Percentiles rank a stretch among this genome's conserved stretches.
Conservation (phyloP, 768 basidiomycete species). For the Hericium alpestre region DNA sequence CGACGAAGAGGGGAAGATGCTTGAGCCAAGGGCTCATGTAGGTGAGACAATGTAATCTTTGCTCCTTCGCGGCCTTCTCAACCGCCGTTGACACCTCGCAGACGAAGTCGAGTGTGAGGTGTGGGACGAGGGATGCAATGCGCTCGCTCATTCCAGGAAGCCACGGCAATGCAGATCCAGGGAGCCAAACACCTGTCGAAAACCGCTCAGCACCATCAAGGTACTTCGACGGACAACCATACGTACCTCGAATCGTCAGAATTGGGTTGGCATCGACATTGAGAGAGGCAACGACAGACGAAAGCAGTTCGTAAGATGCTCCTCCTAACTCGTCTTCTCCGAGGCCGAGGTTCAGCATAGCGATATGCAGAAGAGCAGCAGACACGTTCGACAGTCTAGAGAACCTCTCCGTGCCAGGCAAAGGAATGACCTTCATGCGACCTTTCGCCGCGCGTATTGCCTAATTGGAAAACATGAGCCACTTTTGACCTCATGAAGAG, state of each 20-base stretch:
- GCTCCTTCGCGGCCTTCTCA: conserved; percentile 33
- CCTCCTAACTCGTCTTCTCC: conserved; percentile 68
- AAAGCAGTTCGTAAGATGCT: conserved; percentile 72
- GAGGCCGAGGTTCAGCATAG: conserved; percentile 66
- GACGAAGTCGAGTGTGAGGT: conserved; percentile 80
- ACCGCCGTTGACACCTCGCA: conserved; percentile 71
- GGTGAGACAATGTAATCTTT: conserved; percentile 64
- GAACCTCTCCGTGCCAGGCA: conserved; percentile 49
- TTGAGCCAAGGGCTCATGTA: conserved; percentile 86
- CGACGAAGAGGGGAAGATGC: conserved; percentile 63
- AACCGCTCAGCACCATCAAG: background rate
- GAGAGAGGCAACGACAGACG: conserved; percentile 67
- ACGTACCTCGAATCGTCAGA: conserved; percentile 57
- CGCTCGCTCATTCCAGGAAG: conserved; percentile 59
- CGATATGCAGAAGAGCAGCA: conserved; percentile 78
- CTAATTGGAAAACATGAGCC: conserved; percentile 25
- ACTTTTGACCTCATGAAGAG: background rate
- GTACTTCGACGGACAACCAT: background rate
- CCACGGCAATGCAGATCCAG: conserved; percentile 36
- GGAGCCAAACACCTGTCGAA: conserved; percentile 37
- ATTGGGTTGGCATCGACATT: conserved; percentile 66
- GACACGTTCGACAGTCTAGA: conserved; percentile 77
- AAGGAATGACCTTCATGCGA: conserved; percentile 45
- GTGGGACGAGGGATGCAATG: conserved; percentile 63
- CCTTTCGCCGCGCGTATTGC: conserved; percentile 68